A percentile compares a stretch with the other conserved stretches of the same genome.
Conservation (phyloP, 192 early-diverging fungal genomes). For the Dimargaris xerosporica region DNA sequence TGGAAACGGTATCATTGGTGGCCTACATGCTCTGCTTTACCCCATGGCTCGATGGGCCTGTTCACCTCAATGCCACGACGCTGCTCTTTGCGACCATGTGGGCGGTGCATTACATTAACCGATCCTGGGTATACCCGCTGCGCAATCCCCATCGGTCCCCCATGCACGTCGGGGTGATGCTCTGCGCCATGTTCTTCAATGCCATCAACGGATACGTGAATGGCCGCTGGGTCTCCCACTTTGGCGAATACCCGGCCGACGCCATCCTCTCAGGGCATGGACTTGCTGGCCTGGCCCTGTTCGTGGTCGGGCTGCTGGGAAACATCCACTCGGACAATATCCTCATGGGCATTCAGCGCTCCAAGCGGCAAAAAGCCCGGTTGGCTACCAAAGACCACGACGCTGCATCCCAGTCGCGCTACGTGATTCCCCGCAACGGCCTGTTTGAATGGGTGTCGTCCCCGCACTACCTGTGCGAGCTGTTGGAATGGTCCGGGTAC, state of each 20-base stretch:
- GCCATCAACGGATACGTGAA: slow-evolving; percentile 27
- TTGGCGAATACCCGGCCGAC: not conserved
- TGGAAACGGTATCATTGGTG: slow-evolving; percentile 3
- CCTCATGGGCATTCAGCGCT: slow-evolving; percentile 14
- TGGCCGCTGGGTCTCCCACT: slow-evolving; percentile 22
- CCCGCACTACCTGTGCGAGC: slow-evolving; percentile 31
- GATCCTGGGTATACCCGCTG: slow-evolving; percentile 25
- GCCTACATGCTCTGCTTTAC: not conserved
- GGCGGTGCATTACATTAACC: slow-evolving; percentile 22
- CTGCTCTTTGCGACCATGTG: not conserved
- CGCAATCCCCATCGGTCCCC: slow-evolving; percentile 21
- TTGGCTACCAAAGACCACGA: slow-evolving; percentile 1
- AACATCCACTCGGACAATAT: slow-evolving; percentile 2
- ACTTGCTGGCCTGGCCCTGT: not conserved
- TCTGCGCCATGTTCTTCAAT: slow-evolving; percentile 24
- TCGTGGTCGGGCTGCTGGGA: not conserved
- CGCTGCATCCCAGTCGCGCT: slow-evolving; percentile 7
- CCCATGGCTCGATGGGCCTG: not conserved
- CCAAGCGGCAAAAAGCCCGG: not conserved
- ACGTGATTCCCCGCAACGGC: slow-evolving; percentile 21
- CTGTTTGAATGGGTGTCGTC: slow-evolving; percentile 25
- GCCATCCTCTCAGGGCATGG: not conserved
- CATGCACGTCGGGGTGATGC: slow-evolving; percentile 25
- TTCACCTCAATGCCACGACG: not conserved
- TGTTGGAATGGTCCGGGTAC: slow-evolving; percentile 28